phyloP scores from a whole-genome alignment of 2,329 filamentous ascomycete species.

The Alternaria atra region DNA sequence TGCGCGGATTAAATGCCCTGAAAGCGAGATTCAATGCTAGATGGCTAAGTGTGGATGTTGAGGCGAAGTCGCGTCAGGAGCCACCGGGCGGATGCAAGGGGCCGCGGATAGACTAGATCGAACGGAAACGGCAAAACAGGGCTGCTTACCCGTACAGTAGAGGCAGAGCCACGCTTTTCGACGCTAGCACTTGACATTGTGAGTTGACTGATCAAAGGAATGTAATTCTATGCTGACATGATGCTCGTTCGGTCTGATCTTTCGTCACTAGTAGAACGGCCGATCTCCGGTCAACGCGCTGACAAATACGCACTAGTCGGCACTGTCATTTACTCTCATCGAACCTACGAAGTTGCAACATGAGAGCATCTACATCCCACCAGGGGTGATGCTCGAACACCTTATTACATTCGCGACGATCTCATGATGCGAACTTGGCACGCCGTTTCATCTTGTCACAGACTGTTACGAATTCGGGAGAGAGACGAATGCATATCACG shows the following conservation, averaged over 20 bases:
- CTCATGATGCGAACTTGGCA: neutral
- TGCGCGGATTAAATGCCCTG: neutral
- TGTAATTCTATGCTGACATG: constrained; percentile 13
- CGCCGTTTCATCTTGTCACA: neutral
- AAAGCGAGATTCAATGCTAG: neutral
- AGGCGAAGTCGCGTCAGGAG: neutral
- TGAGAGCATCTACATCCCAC: neutral
- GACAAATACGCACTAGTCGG: constrained; percentile 14
- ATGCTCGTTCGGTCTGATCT: constrained; percentile 17
- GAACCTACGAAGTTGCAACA: neutral
- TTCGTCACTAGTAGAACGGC: neutral
- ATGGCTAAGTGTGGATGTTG: neutral
- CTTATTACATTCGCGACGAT: neutral
- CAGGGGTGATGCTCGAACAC: neutral
- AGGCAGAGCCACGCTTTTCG: constrained; percentile 35
- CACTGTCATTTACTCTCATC: constrained; percentile 32
- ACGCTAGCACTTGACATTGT: constrained; percentile 28
- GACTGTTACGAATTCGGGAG: neutral
- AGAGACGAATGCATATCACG: neutral
- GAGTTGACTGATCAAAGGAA: neutral
- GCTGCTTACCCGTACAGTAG: constrained; percentile 32
- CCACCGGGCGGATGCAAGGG: neutral
- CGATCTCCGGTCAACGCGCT: neutral
- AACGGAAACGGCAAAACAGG: neutral
- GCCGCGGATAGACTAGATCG: neutral